Base-by-base conservation (phyloP, 140 eudicot genomes). In the Eryngium alpinum region DNA sequence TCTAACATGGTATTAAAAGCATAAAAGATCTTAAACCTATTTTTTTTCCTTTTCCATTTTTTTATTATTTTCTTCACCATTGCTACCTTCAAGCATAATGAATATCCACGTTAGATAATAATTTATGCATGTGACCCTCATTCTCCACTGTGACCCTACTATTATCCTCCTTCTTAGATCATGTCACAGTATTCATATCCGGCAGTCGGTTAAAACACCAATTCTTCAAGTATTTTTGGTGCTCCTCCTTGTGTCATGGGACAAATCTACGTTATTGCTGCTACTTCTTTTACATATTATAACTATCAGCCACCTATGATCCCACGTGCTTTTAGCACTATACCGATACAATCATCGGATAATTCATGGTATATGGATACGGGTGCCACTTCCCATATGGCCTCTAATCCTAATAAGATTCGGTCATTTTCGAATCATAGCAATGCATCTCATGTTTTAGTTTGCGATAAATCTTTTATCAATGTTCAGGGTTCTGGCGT, bases 381-480 rank as follows among this genome's bases (percentile, higher is more conserved):
- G 46, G 46, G 46, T 38, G 46, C 7, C 46, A 2, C 46, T 38
- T 38, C 46, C 46, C 46, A 38, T 7, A 38, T 38, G 46, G 46
- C 7, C 46, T 38, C 46, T 6, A 31, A 71, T 4, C 10, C 43
- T 27, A 76, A 80, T 79, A 84, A 56, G 22, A 17, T 75, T 14
- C 38, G 31, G 22, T 46, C n/a, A n/a, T 51, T 65, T 52, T 65
- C 59, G 60, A 50, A 10, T 31, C 43, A 38, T 38, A 38, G 46
- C 46, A 38, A 38, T 38, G 7, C 46, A 38, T 38, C 46, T 38
- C 46, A 38, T 27, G 49, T 84, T 18, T 71, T 59, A n/a, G 75
- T 84, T 74, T 82, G 84, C 6, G 80, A 80, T 84, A 82, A 79
- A 9, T 29, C 52, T 50, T 38, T 14, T 6, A 32, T 71, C 5